A percentile compares a stretch with the other conserved stretches of the same genome.
These are phyloP conservation scores for Heritiera littoralis DNA, from an alignment of 345 rosid species.

Conservation along the genomic window DNA sequence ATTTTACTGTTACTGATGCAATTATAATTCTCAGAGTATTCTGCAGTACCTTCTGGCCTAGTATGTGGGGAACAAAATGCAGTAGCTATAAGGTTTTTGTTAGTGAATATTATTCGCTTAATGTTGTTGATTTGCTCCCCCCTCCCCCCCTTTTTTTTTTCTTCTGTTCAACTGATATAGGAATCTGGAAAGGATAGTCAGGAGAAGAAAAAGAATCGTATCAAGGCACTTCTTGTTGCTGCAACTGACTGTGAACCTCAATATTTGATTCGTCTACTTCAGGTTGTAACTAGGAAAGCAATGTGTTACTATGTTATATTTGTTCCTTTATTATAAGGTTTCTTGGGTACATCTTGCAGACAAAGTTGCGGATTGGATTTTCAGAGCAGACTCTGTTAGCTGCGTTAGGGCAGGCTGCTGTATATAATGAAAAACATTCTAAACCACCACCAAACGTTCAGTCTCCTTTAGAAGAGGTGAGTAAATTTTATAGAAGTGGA, in stretches of 20 bases:
- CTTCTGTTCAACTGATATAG: conserved; percentile 39
- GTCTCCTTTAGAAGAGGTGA: conserved; percentile 90
- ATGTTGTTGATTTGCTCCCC: neutral
- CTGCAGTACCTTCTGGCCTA: neutral
- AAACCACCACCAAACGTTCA: conserved; percentile 60
- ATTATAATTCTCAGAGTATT: neutral
- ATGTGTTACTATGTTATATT: conserved; percentile 2
- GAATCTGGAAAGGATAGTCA: conserved; percentile 95
- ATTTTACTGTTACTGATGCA: neutral
- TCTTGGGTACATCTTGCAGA: conserved; percentile 40
- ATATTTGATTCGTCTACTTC: conserved; percentile 88
- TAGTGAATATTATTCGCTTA: neutral
- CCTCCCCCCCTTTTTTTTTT: neutral
- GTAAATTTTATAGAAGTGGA: conserved; percentile 18
- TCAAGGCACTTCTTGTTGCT: conserved; percentile 93
- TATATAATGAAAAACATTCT: conserved; percentile 67
- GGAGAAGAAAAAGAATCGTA: conserved; percentile 88
- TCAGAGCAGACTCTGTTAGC: conserved; percentile 89
- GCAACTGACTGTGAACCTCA: conserved; percentile 95
- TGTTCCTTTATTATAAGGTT: conserved; percentile 10
- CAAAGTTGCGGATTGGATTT: conserved; percentile 75
- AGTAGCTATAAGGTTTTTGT: neutral
- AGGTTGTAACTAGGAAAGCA: conserved; percentile 49
- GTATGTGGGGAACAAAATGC: neutral
- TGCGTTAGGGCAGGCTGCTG: conserved; percentile 92